phyloP scores from a whole-genome alignment of 345 rosid genomes.

The Lumnitzera racemosa region DNA sequence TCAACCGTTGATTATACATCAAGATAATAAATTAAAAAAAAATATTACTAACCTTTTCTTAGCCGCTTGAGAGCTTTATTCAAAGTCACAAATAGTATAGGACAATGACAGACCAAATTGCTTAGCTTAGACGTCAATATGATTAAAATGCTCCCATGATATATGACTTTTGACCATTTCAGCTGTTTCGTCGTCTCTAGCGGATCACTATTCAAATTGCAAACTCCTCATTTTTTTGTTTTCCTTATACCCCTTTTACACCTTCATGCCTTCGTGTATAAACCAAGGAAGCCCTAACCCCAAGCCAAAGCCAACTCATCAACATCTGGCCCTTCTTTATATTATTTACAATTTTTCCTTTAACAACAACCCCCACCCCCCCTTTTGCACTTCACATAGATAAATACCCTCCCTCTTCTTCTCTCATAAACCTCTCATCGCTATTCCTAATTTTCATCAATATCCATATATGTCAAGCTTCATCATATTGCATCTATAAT shows the following conservation, averaged over 20 bases:
- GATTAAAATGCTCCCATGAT: no score
- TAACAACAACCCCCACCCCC: background rate
- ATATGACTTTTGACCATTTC: no score
- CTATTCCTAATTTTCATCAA: background rate
- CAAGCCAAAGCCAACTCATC: background rate
- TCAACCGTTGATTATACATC: no score
- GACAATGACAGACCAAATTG: no score
- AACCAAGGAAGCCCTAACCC: conserved; percentile 6
- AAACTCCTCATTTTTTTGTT: background rate
- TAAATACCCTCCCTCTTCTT: conserved; percentile 5
- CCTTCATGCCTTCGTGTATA: conserved; percentile 11
- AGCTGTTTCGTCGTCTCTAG: background rate
- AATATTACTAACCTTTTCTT: no score
- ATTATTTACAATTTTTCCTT: background rate
- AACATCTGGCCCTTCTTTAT: conserved; percentile 2
- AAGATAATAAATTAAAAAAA: no score
- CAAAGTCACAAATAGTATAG: no score
- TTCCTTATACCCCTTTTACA: background rate
- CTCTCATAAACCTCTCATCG: background rate
- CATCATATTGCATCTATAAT: conserved; percentile 34
- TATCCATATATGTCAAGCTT: conserved; percentile 11
- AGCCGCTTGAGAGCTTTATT: no score
- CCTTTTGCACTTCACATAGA: background rate
- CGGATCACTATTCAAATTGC: no score
- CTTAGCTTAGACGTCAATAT: no score